A percentile compares a stretch with the other conserved stretches of the same genome.
phyloP scores from a whole-genome alignment of 257 asterid species.

The Solanum ossicruentum region DNA sequence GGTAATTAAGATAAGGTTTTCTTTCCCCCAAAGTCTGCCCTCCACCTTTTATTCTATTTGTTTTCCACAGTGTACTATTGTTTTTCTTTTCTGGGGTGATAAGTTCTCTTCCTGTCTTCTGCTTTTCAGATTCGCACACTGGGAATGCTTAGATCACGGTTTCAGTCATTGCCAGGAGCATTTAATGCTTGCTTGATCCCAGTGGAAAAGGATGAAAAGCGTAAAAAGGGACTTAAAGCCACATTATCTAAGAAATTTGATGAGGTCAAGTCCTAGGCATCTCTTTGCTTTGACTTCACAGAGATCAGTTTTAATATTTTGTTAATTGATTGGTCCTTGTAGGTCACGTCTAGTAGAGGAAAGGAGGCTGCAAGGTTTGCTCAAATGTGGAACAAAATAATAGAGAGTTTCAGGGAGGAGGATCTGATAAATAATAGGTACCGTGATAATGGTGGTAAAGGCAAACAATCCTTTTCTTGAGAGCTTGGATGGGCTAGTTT shows the following conservation, averaged over 20 bases:
- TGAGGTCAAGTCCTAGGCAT: constrained; percentile 34
- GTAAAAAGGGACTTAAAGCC: constrained; percentile 64
- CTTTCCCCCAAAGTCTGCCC: background rate
- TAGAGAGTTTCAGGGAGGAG: constrained; percentile 96
- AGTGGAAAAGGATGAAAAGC: constrained; percentile 46
- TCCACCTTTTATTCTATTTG: background rate
- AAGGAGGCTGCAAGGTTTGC: constrained; percentile 86
- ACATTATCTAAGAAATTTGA: constrained; percentile 62
- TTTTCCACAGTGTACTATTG: background rate
- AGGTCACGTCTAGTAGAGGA: constrained; percentile 66
- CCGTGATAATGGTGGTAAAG: background rate
- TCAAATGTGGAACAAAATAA: constrained; percentile 95
- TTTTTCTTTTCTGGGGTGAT: background rate
- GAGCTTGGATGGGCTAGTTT: background rate
- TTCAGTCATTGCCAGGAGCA: constrained; percentile 82
- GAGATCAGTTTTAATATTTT: background rate
- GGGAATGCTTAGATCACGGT: constrained; percentile 94
- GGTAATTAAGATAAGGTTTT: background rate
- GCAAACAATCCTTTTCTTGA: background rate
- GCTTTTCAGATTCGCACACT: constrained; percentile 71
- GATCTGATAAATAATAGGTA: constrained; percentile 81
- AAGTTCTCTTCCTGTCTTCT: constrained; percentile 2
- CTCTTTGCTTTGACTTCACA: background rate
- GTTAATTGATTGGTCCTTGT: constrained; percentile 16
- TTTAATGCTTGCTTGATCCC: constrained; percentile 79